Conservation (phyloP, 805 yeast genomes). For the Suhomyces emberorum region DNA sequence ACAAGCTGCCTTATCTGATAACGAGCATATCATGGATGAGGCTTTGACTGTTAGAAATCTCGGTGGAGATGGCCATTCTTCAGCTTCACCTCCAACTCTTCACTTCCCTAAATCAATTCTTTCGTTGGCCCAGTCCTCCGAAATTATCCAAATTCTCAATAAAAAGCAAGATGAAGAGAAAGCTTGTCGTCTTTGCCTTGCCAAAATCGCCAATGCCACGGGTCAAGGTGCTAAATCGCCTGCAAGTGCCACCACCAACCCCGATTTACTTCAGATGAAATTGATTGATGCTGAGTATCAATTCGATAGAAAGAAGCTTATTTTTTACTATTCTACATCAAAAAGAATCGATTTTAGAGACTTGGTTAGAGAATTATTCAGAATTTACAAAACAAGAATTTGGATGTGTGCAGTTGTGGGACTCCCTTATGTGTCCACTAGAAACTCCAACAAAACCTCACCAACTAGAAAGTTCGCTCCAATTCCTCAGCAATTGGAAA, state of each 20-base stretch:
- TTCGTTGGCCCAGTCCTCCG: conserved; percentile 59
- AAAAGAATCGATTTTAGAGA: conserved; percentile 72
- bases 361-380: conserved; percentile 68
- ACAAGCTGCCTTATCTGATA: conserved; percentile 53
- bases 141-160: conserved; percentile 53
- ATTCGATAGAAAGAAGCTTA: conserved; percentile 74
- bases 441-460: neutral
- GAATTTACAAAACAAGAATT: conserved; percentile 73
- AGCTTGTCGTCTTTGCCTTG: conserved; percentile 59
- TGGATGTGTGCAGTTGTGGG: conserved; percentile 76
- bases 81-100: conserved; percentile 42
- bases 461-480: neutral
- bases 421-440: conserved; percentile 23
- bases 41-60: conserved; percentile 25
- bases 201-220: conserved; percentile 47
- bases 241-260: conserved; percentile 1
- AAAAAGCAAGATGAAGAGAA: conserved; percentile 68
- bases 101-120: conserved; percentile 68
- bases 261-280: conserved; percentile 46
- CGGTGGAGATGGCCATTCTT: conserved; percentile 1
- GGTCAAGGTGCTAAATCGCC: conserved; percentile 6
- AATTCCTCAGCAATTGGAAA: neutral
- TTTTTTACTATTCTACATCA: conserved; percentile 52
- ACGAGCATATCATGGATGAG: conserved; percentile 13
- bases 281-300: conserved; percentile 77